These are phyloP conservation scores for Colletotrichum sp. DNA, from an alignment of 2,329 filamentous ascomycete genomes.

Conservation along the genomic window DNA sequence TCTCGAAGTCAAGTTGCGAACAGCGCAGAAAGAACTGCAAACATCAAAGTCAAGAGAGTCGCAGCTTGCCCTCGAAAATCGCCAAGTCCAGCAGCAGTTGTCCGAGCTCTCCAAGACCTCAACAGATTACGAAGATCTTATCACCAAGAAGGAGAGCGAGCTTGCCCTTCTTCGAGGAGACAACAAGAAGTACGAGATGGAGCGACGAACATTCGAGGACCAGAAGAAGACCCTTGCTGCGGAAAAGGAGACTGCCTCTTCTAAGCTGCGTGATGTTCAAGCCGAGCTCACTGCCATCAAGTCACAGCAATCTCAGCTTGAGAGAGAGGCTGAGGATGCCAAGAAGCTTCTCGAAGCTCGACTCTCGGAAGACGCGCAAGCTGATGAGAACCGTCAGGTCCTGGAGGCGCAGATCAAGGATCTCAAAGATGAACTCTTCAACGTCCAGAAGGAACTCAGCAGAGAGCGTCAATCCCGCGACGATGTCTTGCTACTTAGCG, in stretches of 20 bases:
- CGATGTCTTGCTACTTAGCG: constrained; percentile 87
- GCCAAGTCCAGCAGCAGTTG: constrained; percentile 82
- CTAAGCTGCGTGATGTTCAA: constrained; percentile 81
- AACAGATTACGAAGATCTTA: constrained; percentile 92
- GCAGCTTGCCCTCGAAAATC: constrained; percentile 80
- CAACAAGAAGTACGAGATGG: constrained; percentile 80
- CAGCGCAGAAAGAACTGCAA: constrained; percentile 80
- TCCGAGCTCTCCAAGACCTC: constrained; percentile 88
- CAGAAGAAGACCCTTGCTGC: constrained; percentile 74
- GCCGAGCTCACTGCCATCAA: constrained; percentile 87
- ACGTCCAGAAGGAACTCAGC: constrained; percentile 86
- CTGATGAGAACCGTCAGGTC: constrained; percentile 79
- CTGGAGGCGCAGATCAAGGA: constrained; percentile 87
- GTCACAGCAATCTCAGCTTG: constrained; percentile 81
- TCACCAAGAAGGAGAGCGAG: constrained; percentile 93
- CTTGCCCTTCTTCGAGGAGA: constrained; percentile 84
- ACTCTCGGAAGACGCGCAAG: constrained; percentile 87
- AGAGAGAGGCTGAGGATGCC: constrained; percentile 88
- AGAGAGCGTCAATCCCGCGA: constrained; percentile 92
- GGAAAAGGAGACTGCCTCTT: constrained; percentile 81
- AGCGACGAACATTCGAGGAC: constrained; percentile 78
- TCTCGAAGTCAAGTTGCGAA: constrained; percentile 81
- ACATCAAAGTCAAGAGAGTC: constrained; percentile 75
- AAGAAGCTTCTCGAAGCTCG: constrained; percentile 86
- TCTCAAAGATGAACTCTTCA: constrained; percentile 84